phyloP scores from a whole-genome alignment of 2,329 filamentous ascomycete genomes.

The Diaporthe ampelina region DNA sequence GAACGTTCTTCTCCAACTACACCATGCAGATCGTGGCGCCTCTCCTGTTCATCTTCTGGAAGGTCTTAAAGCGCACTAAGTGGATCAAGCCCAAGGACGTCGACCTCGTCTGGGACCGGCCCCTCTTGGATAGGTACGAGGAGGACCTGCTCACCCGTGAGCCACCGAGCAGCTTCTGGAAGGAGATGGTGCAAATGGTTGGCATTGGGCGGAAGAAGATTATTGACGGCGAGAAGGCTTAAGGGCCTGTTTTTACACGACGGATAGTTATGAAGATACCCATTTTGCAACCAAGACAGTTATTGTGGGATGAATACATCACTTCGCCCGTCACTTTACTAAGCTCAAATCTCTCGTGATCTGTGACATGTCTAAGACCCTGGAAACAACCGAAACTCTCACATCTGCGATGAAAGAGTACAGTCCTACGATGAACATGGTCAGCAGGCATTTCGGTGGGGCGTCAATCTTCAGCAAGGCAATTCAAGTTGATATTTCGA shows the following conservation, averaged over 20 bases:
- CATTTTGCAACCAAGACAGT: background rate
- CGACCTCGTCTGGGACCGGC: constrained; percentile 73
- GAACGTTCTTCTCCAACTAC: constrained; percentile 61
- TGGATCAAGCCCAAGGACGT: constrained; percentile 67
- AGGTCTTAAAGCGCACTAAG: constrained; percentile 71
- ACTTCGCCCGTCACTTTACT: background rate
- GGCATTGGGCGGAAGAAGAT: constrained; percentile 31
- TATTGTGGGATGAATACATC: background rate
- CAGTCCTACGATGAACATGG: too few relatives aligned
- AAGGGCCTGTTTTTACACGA: background rate
- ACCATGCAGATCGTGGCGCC: constrained; percentile 69
- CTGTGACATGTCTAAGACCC: too few relatives aligned
- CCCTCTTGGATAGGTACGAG: constrained; percentile 66
- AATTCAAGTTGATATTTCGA: too few relatives aligned
- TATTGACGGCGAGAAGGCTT: constrained; percentile 22
- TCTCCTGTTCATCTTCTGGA: constrained; percentile 71
- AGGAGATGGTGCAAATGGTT: constrained; percentile 39
- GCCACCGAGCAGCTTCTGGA: constrained; percentile 39
- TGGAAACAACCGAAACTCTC: too few relatives aligned
- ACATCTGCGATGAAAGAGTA: too few relatives aligned
- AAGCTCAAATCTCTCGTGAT: background rate
- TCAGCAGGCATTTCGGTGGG: too few relatives aligned
- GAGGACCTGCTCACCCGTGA: constrained; percentile 16
- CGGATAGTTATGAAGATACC: constrained; percentile 13
- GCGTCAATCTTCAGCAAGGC: too few relatives aligned